Evolutionary conservation across 768 basidiomycete genomes (phyloP).

Genomic region (Crassisporium funariophilum): DNA sequence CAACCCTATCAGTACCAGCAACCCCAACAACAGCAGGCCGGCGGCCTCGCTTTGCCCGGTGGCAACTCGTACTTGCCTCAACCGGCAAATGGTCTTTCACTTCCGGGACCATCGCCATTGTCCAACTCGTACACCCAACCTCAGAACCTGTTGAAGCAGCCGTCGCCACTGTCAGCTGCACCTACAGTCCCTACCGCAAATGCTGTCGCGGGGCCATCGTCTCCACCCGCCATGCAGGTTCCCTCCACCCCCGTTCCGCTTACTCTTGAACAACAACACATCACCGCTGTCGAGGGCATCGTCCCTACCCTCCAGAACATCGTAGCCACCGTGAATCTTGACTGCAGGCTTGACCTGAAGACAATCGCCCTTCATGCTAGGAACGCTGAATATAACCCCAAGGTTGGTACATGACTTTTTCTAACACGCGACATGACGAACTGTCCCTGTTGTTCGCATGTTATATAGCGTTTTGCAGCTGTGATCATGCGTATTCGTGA

Average conservation of each 20-base stretch:
- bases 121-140: constrained; percentile 55
- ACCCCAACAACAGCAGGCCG: constrained; percentile 41
- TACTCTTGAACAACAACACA: constrained; percentile 90
- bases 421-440: constrained; percentile 55
- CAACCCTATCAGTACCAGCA: constrained; percentile 44
- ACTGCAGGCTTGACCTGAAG: constrained; percentile 95
- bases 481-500: constrained; percentile 99
- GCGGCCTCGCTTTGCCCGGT: constrained; percentile 60
- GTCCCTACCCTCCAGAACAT: constrained; percentile 99
- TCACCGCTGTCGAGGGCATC: constrained; percentile 96
- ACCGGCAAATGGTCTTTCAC: constrained; percentile 41
- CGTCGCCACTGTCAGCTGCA: constrained; percentile 24
- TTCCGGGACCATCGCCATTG: constrained; percentile 58
- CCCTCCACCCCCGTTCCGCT: constrained; percentile 73
- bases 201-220: constrained; percentile 59
- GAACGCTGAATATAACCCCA: constrained; percentile 99
- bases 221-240: constrained; percentile 50
- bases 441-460: constrained; percentile 59
- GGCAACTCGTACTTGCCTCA: constrained; percentile 50
- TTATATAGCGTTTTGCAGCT: constrained; percentile 95
- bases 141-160: constrained; percentile 32
- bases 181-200: constrained; percentile 33
- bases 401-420: constrained; percentile 76
- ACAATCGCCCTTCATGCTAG: constrained; percentile 97
- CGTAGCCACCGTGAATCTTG: constrained; percentile 97